Percentiles rank a stretch among this genome's conserved stretches.
Evolutionary conservation across 2,329 filamentous ascomycete species (phyloP).

Genomic region (Phialophora expanda): DNA sequence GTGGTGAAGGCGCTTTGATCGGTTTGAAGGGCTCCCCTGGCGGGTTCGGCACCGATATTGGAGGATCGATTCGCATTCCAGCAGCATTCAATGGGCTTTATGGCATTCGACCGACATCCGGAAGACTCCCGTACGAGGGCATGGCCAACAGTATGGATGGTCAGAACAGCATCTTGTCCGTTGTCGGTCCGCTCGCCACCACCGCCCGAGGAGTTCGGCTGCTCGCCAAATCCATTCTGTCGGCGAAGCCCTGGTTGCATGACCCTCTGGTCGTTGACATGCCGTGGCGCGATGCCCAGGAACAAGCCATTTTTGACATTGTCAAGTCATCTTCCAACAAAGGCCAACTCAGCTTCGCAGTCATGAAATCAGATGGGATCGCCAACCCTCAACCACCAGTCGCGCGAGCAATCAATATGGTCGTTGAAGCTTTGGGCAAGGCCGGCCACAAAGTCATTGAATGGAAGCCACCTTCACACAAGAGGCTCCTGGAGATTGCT

Average conservation of each 20-base stretch:
- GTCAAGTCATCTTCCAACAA: slow-evolving; percentile 44
- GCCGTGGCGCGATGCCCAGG: slow-evolving; percentile 64
- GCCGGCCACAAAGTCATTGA: slow-evolving; percentile 64
- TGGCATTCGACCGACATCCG: slow-evolving; percentile 60
- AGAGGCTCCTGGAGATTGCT: slow-evolving; percentile 45
- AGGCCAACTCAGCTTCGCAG: slow-evolving; percentile 58
- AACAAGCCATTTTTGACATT: slow-evolving; percentile 46
- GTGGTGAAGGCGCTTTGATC: slow-evolving; percentile 64
- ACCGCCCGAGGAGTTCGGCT: slow-evolving; percentile 61
- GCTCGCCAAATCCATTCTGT: slow-evolving; percentile 62
- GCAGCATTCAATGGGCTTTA: slow-evolving; percentile 65
- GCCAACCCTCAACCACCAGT: slow-evolving; percentile 64
- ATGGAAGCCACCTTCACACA: slow-evolving; percentile 63
- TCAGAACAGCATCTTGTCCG: slow-evolving; percentile 66
- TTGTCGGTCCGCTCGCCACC: slow-evolving; percentile 67
- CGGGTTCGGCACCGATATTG: slow-evolving; percentile 64
- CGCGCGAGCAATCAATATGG: slow-evolving; percentile 58
- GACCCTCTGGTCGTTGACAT: slow-evolving; percentile 70
- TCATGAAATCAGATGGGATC: slow-evolving; percentile 59
- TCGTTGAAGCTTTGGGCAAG: slow-evolving; percentile 55
- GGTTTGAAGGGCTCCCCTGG: slow-evolving; percentile 59
- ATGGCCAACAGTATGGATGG: slow-evolving; percentile 69
- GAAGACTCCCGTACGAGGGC: slow-evolving; percentile 61
- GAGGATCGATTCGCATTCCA: slow-evolving; percentile 64
- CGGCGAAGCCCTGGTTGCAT: slow-evolving; percentile 66